These are phyloP conservation scores for Phytophthora hybrid DNA, from an alignment of 352 stramenopile genomes.

Conservation along the genomic window DNA sequence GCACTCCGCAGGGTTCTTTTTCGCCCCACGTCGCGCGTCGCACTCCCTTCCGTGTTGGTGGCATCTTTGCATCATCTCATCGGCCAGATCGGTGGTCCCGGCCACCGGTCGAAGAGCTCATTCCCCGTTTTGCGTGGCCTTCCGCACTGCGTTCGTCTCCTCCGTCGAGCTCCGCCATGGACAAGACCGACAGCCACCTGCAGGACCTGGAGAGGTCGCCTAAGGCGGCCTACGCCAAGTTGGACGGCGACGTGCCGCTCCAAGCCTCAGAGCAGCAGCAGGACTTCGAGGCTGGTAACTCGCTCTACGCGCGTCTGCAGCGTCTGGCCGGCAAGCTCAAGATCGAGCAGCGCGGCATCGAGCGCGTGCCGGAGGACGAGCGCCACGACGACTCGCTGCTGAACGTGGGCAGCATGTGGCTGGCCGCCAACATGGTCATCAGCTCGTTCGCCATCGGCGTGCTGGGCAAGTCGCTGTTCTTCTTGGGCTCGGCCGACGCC, in stretches of 20 bases:
- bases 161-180: conserved; percentile 17
- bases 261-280: conserved; percentile 13
- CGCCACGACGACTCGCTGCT: conserved; percentile 50
- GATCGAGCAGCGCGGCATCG: conserved; percentile 57
- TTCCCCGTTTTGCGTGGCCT: conserved; percentile 33
- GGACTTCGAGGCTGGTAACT: conserved; percentile 26
- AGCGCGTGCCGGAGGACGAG: conserved; percentile 57
- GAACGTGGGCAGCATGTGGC: conserved; percentile 57
- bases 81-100: conserved; percentile 16
- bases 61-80: conserved; percentile 37
- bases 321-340: conserved; percentile 44
- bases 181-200: conserved; percentile 33
- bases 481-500: conserved; percentile 48
- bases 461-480: conserved; percentile 58
- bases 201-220: conserved; percentile 24
- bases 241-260: conserved; percentile 34
- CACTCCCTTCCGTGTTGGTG: conserved; percentile 32
- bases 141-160: conserved; percentile 3
- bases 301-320: conserved; percentile 36
- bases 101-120: conserved; percentile 3
- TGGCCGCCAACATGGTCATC: conserved; percentile 61
- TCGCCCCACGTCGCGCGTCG: conserved; percentile 23
- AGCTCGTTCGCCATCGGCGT: conserved; percentile 53
- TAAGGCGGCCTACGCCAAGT: conserved; percentile 32
- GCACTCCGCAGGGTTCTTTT: conserved; percentile 15